Base-by-base conservation (phyloP, 768 basidiomycete genomes). In the Crassisporium funariophilum region DNA sequence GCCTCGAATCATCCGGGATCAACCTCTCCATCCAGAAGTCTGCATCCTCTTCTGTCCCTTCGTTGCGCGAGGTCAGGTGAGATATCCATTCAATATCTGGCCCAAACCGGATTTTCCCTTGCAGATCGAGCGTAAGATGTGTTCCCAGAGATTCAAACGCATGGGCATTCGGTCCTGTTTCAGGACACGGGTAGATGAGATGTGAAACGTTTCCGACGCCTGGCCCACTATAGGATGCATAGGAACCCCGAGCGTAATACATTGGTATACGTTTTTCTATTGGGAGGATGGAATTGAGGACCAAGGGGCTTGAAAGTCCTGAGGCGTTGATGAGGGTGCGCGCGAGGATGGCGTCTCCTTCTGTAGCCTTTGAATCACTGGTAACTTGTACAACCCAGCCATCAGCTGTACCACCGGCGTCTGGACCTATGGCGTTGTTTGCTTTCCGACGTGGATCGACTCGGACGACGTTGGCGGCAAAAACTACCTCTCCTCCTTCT, bases 171-270 rank as follows among this genome's bases (percentile, higher is more conserved):
- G 72, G 71, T 7, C 78, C 79, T 8, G 75, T 78, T 43, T 82
- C 76, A 4, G 95, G 94, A 52, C 90, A 94, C 2, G 95, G 95
- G 68, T 99, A 98, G 59, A 99, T 83, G 49, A 99, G 79, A 54
- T 84, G 85, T 3, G 75, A 76, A 45, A 97, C 73, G 10, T 75
- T 63, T 11, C 75, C 67, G 33, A 86, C 73, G 1, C 92, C 93
- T 0, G 84, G 83, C 5, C 95, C 94, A 38, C 77, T 76, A 66
- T 98, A 98, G 3, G 84, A 82, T 22, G 91, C 87, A 60, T 98
- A 98, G 4, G 91, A 89, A 6, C 94, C 93, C 48, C 81, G 79
- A 2, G 82, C 91, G 55, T 83, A 94, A 62, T 82, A 91, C 71
- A 91, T 82, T 1, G 88, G 83, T 44, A 93, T 75, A 9, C 77